A percentile compares a stretch with the other conserved stretches of the same genome.
Evolutionary conservation across 164 flowering plant species (phyloP).

Genomic region (Dillenia suffruticosa): DNA sequence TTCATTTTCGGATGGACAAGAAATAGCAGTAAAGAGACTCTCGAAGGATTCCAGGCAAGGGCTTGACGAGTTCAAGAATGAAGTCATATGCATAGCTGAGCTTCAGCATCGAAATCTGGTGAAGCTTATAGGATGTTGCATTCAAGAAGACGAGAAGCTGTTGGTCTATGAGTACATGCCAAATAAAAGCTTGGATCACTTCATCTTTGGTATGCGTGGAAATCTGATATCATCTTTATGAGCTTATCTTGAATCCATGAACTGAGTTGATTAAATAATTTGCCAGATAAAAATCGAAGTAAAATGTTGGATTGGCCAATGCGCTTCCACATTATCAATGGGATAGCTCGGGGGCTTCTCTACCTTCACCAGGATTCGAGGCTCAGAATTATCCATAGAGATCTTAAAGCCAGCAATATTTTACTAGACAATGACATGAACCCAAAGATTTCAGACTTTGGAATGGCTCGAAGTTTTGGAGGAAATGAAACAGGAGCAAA

Average conservation of each 20-base stretch:
- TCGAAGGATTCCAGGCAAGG: conserved; percentile 35
- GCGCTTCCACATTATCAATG: conserved; percentile 14
- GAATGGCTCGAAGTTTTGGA: conserved; percentile 15
- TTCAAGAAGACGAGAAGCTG: conserved; percentile 30
- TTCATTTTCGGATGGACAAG: conserved; percentile 7
- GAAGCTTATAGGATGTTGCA: conserved; percentile 37
- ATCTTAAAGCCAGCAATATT: conserved; percentile 15
- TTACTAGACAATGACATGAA: conserved; percentile 12
- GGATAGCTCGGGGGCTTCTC: conserved; percentile 15
- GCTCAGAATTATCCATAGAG: conserved; percentile 14
- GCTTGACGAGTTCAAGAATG: conserved; percentile 30
- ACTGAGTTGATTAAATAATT: not conserved
- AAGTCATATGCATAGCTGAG: conserved; percentile 27
- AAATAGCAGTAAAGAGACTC: conserved; percentile 29
- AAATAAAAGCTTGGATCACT: conserved; percentile 37
- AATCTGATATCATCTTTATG: not conserved
- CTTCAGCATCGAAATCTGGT: conserved; percentile 54
- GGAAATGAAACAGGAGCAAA: conserved; percentile 12
- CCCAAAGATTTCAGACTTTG: conserved; percentile 20
- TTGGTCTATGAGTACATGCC: conserved; percentile 46
- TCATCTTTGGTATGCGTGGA: conserved; percentile 19
- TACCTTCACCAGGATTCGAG: conserved; percentile 20
- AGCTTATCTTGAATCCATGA: too few species aligned
- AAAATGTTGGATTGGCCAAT: conserved; percentile 7
- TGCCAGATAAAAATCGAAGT: conserved; percentile 15